These are phyloP conservation scores for Solanum microdontum DNA, from an alignment of 257 asterid species.

Conservation along the genomic window DNA sequence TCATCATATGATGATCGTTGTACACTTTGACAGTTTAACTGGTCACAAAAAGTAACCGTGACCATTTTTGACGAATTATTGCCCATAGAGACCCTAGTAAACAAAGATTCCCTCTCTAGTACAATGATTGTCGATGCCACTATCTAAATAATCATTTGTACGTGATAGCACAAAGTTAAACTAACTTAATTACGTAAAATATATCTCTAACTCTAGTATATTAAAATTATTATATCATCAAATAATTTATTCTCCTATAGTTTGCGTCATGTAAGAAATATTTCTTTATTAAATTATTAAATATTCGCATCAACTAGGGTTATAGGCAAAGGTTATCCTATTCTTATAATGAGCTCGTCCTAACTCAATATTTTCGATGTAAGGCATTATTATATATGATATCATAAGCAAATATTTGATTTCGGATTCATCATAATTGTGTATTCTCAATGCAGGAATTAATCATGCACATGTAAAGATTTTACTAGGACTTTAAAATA, in stretches of 20 bases:
- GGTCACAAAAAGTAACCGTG: neutral
- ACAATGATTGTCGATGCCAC: neutral
- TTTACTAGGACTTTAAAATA: neutral
- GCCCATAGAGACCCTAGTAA: neutral
- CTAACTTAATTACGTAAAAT: neutral
- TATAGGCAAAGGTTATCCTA: neutral
- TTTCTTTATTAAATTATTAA: neutral
- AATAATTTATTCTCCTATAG: neutral
- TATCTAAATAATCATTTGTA: neutral
- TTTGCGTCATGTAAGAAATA: neutral
- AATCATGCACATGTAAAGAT: neutral
- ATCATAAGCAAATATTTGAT: neutral
- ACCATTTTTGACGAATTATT: neutral
- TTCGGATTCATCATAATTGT: neutral
- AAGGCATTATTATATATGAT: neutral
- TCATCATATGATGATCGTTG: neutral
- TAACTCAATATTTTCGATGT: neutral
- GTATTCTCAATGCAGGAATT: neutral
- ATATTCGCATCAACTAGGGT: neutral
- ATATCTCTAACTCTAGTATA: neutral
- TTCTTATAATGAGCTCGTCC: neutral
- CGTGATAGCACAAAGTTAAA: neutral
- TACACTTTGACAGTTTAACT: neutral
- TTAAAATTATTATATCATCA: neutral
- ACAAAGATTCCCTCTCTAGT: neutral